Conservation (phyloP, 1,284 basidiomycete genomes). For the Phellopilus nigrolimitatus region DNA sequence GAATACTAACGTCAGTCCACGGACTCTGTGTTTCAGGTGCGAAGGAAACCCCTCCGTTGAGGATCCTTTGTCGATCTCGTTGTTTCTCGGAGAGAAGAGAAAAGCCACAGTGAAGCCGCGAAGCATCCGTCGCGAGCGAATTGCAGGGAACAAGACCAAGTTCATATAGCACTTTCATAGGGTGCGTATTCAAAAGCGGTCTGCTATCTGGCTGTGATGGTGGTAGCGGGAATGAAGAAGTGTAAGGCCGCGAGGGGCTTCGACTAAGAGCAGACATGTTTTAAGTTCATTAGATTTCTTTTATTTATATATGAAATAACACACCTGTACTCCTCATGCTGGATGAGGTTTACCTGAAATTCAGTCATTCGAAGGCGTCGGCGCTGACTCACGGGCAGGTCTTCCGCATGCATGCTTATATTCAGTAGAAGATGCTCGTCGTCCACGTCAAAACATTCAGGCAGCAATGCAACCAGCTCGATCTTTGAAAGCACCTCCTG, state of each 20-base stretch:
- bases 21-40: background rate
- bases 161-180: constrained; percentile 48
- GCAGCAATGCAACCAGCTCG: constrained; percentile 56
- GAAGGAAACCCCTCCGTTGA: constrained; percentile 2
- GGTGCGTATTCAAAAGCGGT: constrained; percentile 50
- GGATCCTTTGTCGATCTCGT: background rate
- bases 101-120: constrained; percentile 19
- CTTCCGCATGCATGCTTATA: constrained; percentile 55
- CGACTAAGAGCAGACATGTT: constrained; percentile 32
- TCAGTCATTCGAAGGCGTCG: constrained; percentile 48
- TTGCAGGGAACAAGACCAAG: constrained; percentile 38
- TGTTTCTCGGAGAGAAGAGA: constrained; percentile 10
- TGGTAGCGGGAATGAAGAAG: constrained; percentile 50
- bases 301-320: constrained; percentile 22
- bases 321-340: constrained; percentile 62
- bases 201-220: constrained; percentile 56
- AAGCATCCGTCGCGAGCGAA: constrained; percentile 30
- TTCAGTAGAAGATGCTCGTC: constrained; percentile 46
- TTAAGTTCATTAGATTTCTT: too few relatives aligned
- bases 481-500: constrained; percentile 52
- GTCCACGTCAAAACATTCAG: constrained; percentile 46
- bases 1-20: constrained; percentile 63
- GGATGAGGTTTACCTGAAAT: constrained; percentile 52
- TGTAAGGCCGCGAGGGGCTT: constrained; percentile 36
- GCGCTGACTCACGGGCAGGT: constrained; percentile 41